phyloP scores from a whole-genome alignment of 2,329 filamentous ascomycete species.

The Zopfia rhizophila region DNA sequence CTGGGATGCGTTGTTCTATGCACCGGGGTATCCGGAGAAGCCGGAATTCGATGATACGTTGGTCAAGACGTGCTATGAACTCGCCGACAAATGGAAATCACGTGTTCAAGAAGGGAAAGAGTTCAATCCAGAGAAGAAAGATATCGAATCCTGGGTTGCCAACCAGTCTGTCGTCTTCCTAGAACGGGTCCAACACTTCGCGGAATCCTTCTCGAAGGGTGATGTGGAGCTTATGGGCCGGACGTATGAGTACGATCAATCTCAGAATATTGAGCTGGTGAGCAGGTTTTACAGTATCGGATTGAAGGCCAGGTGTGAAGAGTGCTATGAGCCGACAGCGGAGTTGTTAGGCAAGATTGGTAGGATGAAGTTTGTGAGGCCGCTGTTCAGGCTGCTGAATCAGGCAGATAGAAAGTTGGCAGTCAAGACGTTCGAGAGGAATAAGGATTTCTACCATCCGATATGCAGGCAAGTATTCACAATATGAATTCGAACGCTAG shows the following conservation, averaged over 20 bases:
- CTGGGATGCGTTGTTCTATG: constrained; percentile 91
- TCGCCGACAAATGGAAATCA: constrained; percentile 84
- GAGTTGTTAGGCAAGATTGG: constrained; percentile 84
- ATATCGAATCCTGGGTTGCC: constrained; percentile 79
- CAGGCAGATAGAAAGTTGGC: constrained; percentile 80
- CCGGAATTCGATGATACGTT: constrained; percentile 90
- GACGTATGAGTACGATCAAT: constrained; percentile 77
- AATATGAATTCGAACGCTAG: neutral
- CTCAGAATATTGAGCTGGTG: constrained; percentile 87
- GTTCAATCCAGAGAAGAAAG: constrained; percentile 71
- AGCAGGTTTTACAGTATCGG: constrained; percentile 83
- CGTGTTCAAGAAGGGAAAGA: constrained; percentile 43
- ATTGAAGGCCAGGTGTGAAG: constrained; percentile 76
- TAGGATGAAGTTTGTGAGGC: constrained; percentile 96
- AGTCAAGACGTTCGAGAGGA: constrained; percentile 83
- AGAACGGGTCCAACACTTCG: constrained; percentile 77
- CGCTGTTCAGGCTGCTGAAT: constrained; percentile 80
- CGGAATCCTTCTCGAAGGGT: constrained; percentile 69
- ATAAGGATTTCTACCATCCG: constrained; percentile 94
- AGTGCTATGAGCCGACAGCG: constrained; percentile 75
- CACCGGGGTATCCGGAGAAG: constrained; percentile 88
- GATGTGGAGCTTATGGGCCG: constrained; percentile 78
- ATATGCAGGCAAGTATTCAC: constrained; percentile 73
- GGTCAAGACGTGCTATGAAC: constrained; percentile 83
- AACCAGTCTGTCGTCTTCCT: constrained; percentile 95